Conservation (phyloP, 2,329 filamentous ascomycete species). For the Fusarium secorum region DNA sequence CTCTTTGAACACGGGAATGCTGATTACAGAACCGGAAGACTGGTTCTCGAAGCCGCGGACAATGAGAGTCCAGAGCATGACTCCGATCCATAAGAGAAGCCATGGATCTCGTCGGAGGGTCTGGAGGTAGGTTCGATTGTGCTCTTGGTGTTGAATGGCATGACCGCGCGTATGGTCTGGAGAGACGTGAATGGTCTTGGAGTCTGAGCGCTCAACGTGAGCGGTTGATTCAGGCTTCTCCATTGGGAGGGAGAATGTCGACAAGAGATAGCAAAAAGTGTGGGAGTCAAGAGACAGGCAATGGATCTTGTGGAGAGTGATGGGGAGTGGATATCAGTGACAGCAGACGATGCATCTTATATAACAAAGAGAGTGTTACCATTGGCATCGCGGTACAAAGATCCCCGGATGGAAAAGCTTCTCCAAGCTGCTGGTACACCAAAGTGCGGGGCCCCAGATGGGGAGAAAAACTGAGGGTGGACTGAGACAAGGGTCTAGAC, state of each 20-base stretch:
- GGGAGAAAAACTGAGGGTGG: neutral
- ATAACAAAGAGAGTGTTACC: neutral
- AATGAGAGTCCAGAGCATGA: slow-evolving; percentile 45
- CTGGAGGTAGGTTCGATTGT: slow-evolving; percentile 37
- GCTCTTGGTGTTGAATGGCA: slow-evolving; percentile 44
- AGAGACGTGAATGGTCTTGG: neutral
- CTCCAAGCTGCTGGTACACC: slow-evolving; percentile 1
- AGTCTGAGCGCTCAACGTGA: slow-evolving; percentile 13
- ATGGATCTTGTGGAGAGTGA: neutral
- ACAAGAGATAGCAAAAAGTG: too few relatives aligned
- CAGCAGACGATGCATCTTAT: neutral
- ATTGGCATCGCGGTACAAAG: neutral
- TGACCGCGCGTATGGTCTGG: slow-evolving; percentile 29
- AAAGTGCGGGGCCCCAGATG: slow-evolving; percentile 15
- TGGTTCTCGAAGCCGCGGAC: slow-evolving; percentile 43
- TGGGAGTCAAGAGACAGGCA: neutral
- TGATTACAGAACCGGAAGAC: slow-evolving; percentile 35
- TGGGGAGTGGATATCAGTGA: accelerated
- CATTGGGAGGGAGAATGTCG: neutral
- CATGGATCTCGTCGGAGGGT: slow-evolving; percentile 41
- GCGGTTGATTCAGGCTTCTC: slow-evolving; percentile 14
- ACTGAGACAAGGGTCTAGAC: neutral
- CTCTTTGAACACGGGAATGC: slow-evolving; percentile 31
- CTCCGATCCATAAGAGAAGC: slow-evolving; percentile 43
- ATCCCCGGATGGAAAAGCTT: neutral